These are phyloP conservation scores for Avena insularis DNA, from an alignment of 176 grass and related monocot genomes.

Conservation along the genomic window DNA sequence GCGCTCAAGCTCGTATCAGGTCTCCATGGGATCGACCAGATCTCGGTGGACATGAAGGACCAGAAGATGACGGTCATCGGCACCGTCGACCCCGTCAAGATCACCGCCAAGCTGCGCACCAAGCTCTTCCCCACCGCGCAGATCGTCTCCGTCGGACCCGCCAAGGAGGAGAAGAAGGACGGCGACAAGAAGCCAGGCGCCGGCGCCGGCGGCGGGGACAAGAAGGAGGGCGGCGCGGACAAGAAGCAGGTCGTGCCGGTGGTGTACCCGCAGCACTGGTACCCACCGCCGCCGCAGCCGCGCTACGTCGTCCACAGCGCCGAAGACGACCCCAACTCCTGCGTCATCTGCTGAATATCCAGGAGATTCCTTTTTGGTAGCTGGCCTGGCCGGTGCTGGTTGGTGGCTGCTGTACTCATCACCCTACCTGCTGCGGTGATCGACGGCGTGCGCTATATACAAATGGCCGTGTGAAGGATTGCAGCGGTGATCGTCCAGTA, in stretches of 20 bases:
- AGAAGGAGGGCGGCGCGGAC: not conserved
- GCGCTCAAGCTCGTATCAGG: constrained; percentile 70
- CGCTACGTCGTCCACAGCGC: constrained; percentile 59
- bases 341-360: constrained; percentile 66
- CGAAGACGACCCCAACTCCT: constrained; percentile 76
- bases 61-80: constrained; percentile 35
- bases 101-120: not conserved
- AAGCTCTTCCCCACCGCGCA: not conserved
- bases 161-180: not conserved
- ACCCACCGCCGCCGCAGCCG: not conserved
- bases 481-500: not conserved
- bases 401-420: constrained; percentile 2
- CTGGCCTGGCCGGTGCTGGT: constrained; percentile 19
- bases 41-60: too few species aligned
- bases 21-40: constrained; percentile 42
- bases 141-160: not conserved
- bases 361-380: not conserved
- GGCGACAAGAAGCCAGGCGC: too few species aligned
- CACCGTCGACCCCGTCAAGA: constrained; percentile 54
- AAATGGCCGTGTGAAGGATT: not conserved
- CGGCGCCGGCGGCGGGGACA: not conserved
- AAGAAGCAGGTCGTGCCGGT: not conserved
- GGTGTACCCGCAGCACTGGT: constrained; percentile 16
- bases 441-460: constrained; percentile 5
- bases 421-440: not conserved